Evolutionary conservation across 345 rosid genomes (phyloP).

Genomic region (Eucalyptus lansdowneana): DNA sequence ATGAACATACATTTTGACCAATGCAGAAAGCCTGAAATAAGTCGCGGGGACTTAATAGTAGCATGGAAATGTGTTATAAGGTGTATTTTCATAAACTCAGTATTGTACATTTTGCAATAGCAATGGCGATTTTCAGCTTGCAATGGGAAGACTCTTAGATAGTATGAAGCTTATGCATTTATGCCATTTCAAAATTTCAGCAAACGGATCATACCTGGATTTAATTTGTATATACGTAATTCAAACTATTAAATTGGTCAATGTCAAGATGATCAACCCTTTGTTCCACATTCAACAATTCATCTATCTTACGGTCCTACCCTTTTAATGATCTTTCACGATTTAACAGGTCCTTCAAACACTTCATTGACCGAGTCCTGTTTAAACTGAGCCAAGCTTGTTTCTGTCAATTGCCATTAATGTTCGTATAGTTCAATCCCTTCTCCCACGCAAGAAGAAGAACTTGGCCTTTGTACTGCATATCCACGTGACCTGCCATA

Average conservation of each 20-base stretch:
- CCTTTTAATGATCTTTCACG: not conserved
- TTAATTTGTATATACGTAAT: not conserved
- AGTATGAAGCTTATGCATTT: not conserved
- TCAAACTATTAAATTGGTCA: not conserved
- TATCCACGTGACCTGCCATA: not conserved
- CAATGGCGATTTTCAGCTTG: not conserved
- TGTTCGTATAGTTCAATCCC: not conserved
- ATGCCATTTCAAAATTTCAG: not conserved
- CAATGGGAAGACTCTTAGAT: not conserved
- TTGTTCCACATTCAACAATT: not conserved
- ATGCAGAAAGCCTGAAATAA: not conserved
- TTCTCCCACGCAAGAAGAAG: not conserved
- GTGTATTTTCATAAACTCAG: not conserved
- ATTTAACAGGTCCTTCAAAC: not conserved
- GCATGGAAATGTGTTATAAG: not conserved
- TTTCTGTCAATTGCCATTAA: not conserved
- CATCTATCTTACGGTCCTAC: not conserved
- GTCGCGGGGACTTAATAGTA: too few relatives aligned
- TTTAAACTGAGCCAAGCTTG: not conserved
- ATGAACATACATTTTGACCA: not conserved
- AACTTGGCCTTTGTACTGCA: not conserved
- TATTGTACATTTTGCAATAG: not conserved
- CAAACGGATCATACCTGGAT: not conserved
- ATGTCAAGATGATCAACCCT: not conserved
- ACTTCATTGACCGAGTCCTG: not conserved